Evolutionary conservation across 495 filamentous ascomycete genomes (phyloP), one percentile per base, ranked within the genome.

Genomic region (Penicillium atrosanguineum): DNA sequence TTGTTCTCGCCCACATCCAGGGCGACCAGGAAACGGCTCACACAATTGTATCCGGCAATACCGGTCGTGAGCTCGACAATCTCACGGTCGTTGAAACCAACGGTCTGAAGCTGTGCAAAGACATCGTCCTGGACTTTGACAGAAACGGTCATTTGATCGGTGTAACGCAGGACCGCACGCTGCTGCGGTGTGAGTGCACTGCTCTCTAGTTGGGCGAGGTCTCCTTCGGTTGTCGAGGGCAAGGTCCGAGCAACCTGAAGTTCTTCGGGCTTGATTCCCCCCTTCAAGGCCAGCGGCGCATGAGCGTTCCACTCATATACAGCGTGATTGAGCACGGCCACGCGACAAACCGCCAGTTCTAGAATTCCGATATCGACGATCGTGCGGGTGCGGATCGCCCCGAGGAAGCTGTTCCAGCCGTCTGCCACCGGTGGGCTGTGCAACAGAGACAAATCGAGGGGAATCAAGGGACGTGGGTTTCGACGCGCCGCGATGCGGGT

Each of bases 1-100:
- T 76, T 76, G 48, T 76, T 75, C 58, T 75, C 72, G 0, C 74
- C 72, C 28, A 92, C 89, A 70, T 94, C 87, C 57, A 96, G 64
- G 12, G 90, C 89, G 12, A 96, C 90, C 57, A 95, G 65, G 56
- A 95, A 88, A 23, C 90, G 80, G 55, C 87, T 90, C 15, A 95
- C 90, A 67, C 89, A 92, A 63, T 95, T 95, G 65, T 96, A 95
- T 25, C 82, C 83, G 20, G 86, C 89, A 57, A 91, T 84, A 14
- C 87, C 89, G 12, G 87, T 85, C 47, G 87, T 89, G 56, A 92
- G 70, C 73, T 89, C 87, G 19, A 82, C 74, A 20, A 83, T 72
- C 70, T 82, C 81, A 23, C 90, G 83, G 15, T 70, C 73, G 56
- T 86, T 87, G 44, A 78, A 58, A 15, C 60, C 68, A n/a, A 61